These are phyloP conservation scores for Huntiella moniliformis DNA, from an alignment of 2,329 filamentous ascomycete species.

Conservation along the genomic window DNA sequence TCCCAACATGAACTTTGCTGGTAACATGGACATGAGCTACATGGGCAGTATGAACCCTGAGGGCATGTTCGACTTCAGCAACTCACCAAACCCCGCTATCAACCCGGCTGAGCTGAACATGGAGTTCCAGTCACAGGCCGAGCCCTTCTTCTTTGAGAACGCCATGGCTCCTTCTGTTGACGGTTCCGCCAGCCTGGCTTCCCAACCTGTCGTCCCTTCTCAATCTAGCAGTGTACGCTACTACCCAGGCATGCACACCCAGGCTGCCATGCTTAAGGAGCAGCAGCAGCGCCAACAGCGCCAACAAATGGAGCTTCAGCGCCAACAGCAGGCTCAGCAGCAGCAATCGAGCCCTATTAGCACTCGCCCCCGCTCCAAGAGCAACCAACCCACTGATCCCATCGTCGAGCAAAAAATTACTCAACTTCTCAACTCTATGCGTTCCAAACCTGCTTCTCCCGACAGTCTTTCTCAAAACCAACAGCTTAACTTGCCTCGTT, in stretches of 20 bases:
- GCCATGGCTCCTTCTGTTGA: conserved; percentile 20
- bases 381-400: conserved; percentile 39
- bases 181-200: conserved; percentile 23
- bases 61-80: conserved; percentile 55
- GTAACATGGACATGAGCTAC: conserved; percentile 30
- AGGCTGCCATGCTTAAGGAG: conserved; percentile 61
- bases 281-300: conserved; percentile 51
- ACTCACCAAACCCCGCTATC: conserved; percentile 42
- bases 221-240: conserved; percentile 44
- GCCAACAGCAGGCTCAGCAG: conserved; percentile 28
- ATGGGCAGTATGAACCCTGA: conserved; percentile 39
- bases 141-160: conserved; percentile 45
- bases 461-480: conserved; percentile 21
- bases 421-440: conserved; percentile 81
- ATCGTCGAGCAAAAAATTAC: conserved; percentile 85
- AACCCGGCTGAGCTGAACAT: conserved; percentile 50
- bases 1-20: conserved; percentile 34
- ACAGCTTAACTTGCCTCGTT: conserved; percentile 45
- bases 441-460: conserved; percentile 41
- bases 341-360: conserved; percentile 22
- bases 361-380: conserved; percentile 29
- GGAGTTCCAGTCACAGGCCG: conserved; percentile 28
- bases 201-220: conserved; percentile 30
- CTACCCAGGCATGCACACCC: conserved; percentile 86
- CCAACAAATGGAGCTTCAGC: conserved; percentile 28